Evolutionary conservation across 257 asterid species (phyloP), one percentile per base, ranked within the genome.

Genomic region (Primulina tabacum): DNA sequence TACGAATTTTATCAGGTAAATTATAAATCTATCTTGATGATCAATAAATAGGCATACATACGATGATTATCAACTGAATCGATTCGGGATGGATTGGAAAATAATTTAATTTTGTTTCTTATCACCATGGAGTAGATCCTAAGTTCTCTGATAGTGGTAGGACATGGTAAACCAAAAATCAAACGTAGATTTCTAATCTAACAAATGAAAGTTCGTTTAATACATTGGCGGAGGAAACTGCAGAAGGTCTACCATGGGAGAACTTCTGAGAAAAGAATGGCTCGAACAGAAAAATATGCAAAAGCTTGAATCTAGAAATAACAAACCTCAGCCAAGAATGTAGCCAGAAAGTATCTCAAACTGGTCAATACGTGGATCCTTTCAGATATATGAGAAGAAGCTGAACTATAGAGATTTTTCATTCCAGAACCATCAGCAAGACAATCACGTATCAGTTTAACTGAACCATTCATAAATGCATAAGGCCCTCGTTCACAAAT

Each of bases 241-340:
- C 4, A 32, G 35, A 69, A 28, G 38, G 30, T 69, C 29, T 43
- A 5, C 32, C 28, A 68, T 24, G 16, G 75, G 38, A 20, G 59
- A 62, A 40, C 43, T 66, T 75, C 52, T 37, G 50, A 62, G 30
- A 60, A 52, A 47, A 24, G 63, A 55, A 73, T 14, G 58, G 24
- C 29, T 57, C n/a, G 67, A 72, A 60, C 52, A 53, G 65, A 60
- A 60, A 30, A 59, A 18, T 8, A 57, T 50, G 60, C 55, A 66
- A 29, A 67, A 50, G 18, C 63, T 52, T 71, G 28, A 71, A 67
- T 28, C 37, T 34, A 57, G 62, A 64, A 68, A 34, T 55, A 79
- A 62, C 73, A 65, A 61, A 91, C 99, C 99, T 91, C 90, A 62
- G 97, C 97, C 87, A 94, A 81, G 84, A 94, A 94, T 9, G 89